phyloP scores from a whole-genome alignment of 164 flowering plant genomes.

The Taxillus chinensis region DNA sequence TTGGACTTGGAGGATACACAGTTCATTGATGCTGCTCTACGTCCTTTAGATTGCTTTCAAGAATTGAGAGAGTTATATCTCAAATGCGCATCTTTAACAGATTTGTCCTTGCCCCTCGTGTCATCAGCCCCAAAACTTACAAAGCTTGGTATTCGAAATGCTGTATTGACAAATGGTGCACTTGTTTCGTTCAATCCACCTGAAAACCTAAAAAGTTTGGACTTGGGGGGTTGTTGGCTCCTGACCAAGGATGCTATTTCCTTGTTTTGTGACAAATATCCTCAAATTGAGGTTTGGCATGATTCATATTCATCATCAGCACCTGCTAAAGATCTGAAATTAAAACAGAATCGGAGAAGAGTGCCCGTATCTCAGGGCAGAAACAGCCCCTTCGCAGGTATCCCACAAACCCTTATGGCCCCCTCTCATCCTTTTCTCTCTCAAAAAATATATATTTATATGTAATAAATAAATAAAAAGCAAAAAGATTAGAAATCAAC shows the following conservation, averaged over 20 bases:
- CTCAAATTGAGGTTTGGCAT: constrained; percentile 57
- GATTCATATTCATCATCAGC: constrained; percentile 34
- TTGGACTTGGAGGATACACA: constrained; percentile 57
- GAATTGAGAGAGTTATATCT: constrained; percentile 44
- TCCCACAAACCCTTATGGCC: not conserved
- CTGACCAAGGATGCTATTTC: constrained; percentile 44
- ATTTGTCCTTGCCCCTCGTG: constrained; percentile 30
- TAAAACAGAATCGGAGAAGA: constrained; percentile 20
- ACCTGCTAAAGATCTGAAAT: constrained; percentile 11
- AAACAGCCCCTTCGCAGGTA: constrained; percentile 30
- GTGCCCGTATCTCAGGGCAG: constrained; percentile 10
- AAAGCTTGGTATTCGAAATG: constrained; percentile 44
- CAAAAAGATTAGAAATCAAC: no score
- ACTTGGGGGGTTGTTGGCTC: constrained; percentile 86
- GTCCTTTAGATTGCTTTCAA: constrained; percentile 34
- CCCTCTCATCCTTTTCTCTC: no score
- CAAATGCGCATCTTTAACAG: constrained; percentile 48
- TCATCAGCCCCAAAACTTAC: constrained; percentile 43
- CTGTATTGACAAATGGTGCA: constrained; percentile 59
- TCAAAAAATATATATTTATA: no score
- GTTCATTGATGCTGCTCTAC: constrained; percentile 40
- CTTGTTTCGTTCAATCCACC: constrained; percentile 55
- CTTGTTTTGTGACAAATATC: constrained; percentile 36
- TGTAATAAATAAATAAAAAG: no score
- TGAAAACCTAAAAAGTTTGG: constrained; percentile 33